Percentiles rank a stretch among this genome's conserved stretches.
These are phyloP conservation scores for Tritrichomonas foetus DNA, from an alignment of 208 protist species.

Conservation along the genomic window DNA sequence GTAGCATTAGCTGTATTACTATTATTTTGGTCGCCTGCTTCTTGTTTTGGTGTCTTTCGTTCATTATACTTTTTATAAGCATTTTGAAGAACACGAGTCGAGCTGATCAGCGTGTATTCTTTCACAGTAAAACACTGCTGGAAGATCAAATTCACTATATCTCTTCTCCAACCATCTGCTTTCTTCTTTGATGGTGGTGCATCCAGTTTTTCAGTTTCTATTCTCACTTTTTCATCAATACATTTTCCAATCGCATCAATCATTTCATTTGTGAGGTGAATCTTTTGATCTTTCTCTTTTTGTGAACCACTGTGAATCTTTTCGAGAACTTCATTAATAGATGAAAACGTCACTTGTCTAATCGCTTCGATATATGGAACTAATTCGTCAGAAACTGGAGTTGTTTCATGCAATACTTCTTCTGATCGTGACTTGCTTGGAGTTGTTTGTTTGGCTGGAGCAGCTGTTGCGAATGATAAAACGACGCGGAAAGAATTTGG, in stretches of 20 bases:
- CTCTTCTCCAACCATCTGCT: not conserved
- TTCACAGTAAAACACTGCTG: not conserved
- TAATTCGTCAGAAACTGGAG: not conserved
- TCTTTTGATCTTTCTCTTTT: not conserved
- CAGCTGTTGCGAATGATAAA: not conserved
- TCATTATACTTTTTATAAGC: not conserved
- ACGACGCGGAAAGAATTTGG: not conserved
- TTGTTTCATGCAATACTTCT: too few relatives aligned
- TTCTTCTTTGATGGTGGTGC: not conserved
- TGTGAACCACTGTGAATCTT: not conserved
- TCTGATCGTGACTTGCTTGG: not conserved
- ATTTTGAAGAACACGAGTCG: not conserved
- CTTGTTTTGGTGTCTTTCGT: not conserved
- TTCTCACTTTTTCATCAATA: not conserved
- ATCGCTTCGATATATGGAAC: not conserved
- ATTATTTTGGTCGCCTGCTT: too few relatives aligned
- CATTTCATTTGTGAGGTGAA: not conserved
- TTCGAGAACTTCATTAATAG: not conserved
- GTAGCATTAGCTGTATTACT: too few relatives aligned
- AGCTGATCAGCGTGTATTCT: not conserved
- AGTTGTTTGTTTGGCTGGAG: not conserved
- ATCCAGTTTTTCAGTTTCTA: not conserved
- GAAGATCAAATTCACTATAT: not conserved
- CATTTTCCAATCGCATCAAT: not conserved
- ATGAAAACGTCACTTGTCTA: not conserved